These are phyloP conservation scores for Agaricales sp. DNA, from an alignment of 1,284 basidiomycete species.

Conservation along the genomic window DNA sequence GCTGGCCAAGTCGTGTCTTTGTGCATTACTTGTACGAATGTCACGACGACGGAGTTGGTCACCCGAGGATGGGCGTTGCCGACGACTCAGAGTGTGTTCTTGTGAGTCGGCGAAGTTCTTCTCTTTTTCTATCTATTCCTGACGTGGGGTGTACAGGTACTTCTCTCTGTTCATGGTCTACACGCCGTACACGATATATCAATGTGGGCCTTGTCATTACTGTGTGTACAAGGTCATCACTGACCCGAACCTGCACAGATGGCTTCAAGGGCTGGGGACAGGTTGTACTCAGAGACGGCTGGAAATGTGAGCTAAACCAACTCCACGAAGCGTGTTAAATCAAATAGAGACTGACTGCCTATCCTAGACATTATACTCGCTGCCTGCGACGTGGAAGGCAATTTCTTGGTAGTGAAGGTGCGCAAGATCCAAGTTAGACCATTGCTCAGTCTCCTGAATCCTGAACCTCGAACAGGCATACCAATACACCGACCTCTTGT, in stretches of 20 bases:
- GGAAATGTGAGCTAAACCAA: constrained; percentile 57
- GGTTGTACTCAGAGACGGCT: constrained; percentile 64
- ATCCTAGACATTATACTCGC: constrained; percentile 63
- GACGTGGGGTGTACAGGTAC: constrained; percentile 29
- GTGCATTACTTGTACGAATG: constrained; percentile 80
- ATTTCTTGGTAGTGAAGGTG: constrained; percentile 77
- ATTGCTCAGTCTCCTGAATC: neutral
- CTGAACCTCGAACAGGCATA: constrained; percentile 42
- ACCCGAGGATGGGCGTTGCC: constrained; percentile 62
- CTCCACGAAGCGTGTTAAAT: no score
- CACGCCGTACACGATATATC: constrained; percentile 81
- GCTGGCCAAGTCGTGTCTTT: constrained; percentile 77
- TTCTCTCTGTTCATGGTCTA: constrained; percentile 66
- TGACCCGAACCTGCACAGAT: constrained; percentile 42
- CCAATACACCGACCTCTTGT: constrained; percentile 76
- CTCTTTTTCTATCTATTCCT: neutral
- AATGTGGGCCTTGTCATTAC: constrained; percentile 35
- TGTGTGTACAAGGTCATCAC: no score
- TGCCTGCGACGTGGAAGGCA: constrained; percentile 74
- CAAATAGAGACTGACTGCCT: constrained; percentile 8
- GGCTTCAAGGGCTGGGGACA: constrained; percentile 71
- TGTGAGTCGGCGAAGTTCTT: constrained; percentile 59
- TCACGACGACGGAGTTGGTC: constrained; percentile 71
- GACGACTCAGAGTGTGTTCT: constrained; percentile 73
- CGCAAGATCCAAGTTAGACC: constrained; percentile 17